phyloP scores from a whole-genome alignment of 2,329 filamentous ascomycete genomes.

The Arthrobotrys pseudoclavata region DNA sequence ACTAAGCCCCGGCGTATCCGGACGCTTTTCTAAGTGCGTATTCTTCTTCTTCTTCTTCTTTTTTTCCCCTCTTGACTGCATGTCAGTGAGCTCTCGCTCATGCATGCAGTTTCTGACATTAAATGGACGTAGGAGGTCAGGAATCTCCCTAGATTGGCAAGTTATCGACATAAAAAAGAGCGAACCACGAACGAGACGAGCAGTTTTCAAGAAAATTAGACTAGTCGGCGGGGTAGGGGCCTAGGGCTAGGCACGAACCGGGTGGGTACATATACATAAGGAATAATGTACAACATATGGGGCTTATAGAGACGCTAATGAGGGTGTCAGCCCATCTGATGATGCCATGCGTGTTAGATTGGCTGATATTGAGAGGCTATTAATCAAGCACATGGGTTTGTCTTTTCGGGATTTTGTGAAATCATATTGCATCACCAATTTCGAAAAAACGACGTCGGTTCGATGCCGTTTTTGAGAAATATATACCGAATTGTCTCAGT shows the following conservation, averaged over 20 bases:
- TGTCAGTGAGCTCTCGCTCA: constrained; percentile 37
- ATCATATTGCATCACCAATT: constrained; percentile 17
- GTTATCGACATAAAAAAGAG: constrained; percentile 14
- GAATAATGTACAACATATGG: constrained; percentile 28
- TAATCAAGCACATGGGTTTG: constrained; percentile 10
- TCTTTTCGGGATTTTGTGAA: constrained; percentile 5
- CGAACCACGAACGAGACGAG: background rate
- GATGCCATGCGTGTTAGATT: constrained; percentile 30
- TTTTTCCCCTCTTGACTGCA: constrained; percentile 7
- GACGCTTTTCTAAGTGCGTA: constrained; percentile 12
- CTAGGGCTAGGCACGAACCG: constrained; percentile 26
- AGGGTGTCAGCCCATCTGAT: constrained; percentile 29
- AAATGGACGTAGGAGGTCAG: constrained; percentile 18
- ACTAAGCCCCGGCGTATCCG: constrained; percentile 21
- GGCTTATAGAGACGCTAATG: constrained; percentile 28
- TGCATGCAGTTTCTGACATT: constrained; percentile 33
- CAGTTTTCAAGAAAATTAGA: background rate
- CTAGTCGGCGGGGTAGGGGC: constrained; percentile 25
- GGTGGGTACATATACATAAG: constrained; percentile 20
- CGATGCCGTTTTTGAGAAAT: constrained; percentile 5
- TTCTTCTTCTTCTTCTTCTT: constrained; percentile 4
- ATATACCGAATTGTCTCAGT: constrained; percentile 6
- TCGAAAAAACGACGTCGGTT: background rate
- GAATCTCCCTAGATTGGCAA: constrained; percentile 36
- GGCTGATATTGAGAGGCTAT: constrained; percentile 4